These are phyloP conservation scores for Cyclocybe cylindracea DNA, from an alignment of 768 basidiomycete genomes.

Conservation along the genomic window DNA sequence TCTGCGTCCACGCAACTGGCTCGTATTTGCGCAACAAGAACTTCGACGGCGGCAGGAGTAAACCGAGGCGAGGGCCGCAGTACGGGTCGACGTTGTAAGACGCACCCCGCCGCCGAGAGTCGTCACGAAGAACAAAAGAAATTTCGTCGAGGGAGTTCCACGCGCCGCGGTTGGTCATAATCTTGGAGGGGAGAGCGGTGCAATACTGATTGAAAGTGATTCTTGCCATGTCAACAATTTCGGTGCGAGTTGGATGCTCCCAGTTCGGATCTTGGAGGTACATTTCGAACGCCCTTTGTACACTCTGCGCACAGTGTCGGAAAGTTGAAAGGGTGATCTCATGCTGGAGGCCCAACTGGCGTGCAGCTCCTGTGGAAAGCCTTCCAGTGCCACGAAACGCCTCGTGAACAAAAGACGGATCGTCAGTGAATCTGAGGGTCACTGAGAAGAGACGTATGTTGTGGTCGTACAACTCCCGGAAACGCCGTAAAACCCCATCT, in stretches of 20 bases:
- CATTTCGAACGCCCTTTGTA: constrained; percentile 1
- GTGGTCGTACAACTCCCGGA: constrained; percentile 12
- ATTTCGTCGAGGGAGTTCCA: constrained; percentile 27
- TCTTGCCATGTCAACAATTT: background rate
- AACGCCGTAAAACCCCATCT: constrained; percentile 3
- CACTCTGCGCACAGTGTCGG: constrained; percentile 3
- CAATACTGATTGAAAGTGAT: constrained; percentile 3
- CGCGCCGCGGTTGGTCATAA: constrained; percentile 1
- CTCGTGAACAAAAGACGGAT: constrained; percentile 6
- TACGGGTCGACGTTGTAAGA: constrained; percentile 7
- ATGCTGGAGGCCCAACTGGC: constrained; percentile 5
- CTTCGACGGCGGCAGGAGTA: constrained; percentile 13
- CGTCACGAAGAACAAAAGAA: constrained; percentile 37
- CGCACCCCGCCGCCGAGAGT: constrained; percentile 5
- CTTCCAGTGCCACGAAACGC: background rate
- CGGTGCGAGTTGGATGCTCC: background rate
- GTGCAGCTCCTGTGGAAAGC: background rate
- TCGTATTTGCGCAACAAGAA: constrained; percentile 16
- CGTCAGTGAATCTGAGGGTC: background rate
- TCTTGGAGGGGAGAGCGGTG: constrained; percentile 1
- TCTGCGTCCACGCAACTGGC: constrained; percentile 26
- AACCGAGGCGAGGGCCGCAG: constrained; percentile 2
- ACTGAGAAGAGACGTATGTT: constrained; percentile 1
- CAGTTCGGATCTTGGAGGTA: background rate
- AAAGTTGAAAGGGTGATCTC: constrained; percentile 6